phyloP scores from a whole-genome alignment of 2,329 filamentous ascomycete species.

The Lachnellula willkommii region DNA sequence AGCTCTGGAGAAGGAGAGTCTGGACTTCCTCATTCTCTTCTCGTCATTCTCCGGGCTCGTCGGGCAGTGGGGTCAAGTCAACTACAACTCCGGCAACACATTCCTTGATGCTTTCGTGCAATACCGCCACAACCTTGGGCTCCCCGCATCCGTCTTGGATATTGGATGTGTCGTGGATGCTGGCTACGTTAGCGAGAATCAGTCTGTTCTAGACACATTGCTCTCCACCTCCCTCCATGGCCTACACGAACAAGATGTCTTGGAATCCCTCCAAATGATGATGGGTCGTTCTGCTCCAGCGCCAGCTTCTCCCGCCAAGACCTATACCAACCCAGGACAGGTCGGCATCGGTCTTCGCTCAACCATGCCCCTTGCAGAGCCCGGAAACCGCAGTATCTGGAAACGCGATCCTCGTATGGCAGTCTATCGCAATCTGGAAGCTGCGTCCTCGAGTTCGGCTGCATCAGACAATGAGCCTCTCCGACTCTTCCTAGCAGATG shows the following conservation, averaged over 20 bases:
- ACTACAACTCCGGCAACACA: conserved; percentile 37
- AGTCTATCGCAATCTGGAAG: conserved; percentile 7
- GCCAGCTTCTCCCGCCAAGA: not conserved
- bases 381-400: conserved; percentile 7
- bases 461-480: not conserved
- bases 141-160: conserved; percentile 44
- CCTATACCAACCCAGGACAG: not conserved
- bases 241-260: conserved; percentile 6
- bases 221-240: not conserved
- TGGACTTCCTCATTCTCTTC: conserved; percentile 38
- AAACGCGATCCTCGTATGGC: conserved; percentile 7
- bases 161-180: conserved; percentile 43
- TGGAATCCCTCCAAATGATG: conserved; percentile 7
- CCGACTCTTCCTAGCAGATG: not conserved
- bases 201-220: not conserved
- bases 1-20: conserved; percentile 5
- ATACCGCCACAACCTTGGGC: conserved; percentile 35
- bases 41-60: conserved; percentile 31
- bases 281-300: not conserved
- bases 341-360: conserved; percentile 1
- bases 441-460: not conserved
- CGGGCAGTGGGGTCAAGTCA: conserved; percentile 31
- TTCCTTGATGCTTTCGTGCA: conserved; percentile 40
- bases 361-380: not conserved
- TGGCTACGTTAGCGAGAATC: conserved; percentile 30